Conservation (phyloP, 1,139 yeast species). For the Taphrina wiesneri region DNA sequence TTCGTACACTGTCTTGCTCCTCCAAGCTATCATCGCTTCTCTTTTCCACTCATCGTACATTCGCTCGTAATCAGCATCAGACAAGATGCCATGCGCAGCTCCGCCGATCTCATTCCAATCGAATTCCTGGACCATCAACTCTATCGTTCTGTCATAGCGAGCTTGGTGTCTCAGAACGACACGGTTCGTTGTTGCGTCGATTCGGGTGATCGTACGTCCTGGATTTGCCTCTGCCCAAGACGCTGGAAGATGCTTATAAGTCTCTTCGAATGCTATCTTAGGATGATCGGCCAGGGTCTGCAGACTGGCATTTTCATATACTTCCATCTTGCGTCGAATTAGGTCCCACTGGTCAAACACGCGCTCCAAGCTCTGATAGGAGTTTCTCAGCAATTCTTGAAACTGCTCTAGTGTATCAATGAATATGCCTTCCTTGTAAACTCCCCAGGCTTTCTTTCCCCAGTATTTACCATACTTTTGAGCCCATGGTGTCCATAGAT, state of each 20-base stretch:
- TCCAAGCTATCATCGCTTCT: neutral
- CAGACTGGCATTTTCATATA: neutral
- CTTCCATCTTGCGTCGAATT: neutral
- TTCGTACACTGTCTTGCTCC: neutral
- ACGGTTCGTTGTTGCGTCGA: neutral
- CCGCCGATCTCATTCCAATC: neutral
- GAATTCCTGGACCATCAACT: neutral
- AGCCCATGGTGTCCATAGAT: constrained; percentile 8
- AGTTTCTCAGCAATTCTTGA: neutral
- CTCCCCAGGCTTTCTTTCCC: neutral
- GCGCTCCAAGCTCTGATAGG: neutral
- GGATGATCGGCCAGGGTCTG: neutral
- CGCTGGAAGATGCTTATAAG: neutral
- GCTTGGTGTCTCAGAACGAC: neutral
- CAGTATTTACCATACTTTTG: neutral
- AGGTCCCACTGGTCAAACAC: constrained; percentile 8
- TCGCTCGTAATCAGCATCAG: neutral
- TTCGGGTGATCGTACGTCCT: neutral
- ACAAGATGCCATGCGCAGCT: neutral
- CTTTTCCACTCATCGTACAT: neutral
- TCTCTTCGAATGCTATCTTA: neutral
- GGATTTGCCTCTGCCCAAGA: neutral
- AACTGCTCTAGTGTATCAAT: neutral
- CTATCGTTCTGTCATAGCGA: neutral
- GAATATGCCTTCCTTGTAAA: neutral